Base-by-base conservation (phyloP, 2,329 filamentous ascomycete species). In the Botrytis galanthina region DNA sequence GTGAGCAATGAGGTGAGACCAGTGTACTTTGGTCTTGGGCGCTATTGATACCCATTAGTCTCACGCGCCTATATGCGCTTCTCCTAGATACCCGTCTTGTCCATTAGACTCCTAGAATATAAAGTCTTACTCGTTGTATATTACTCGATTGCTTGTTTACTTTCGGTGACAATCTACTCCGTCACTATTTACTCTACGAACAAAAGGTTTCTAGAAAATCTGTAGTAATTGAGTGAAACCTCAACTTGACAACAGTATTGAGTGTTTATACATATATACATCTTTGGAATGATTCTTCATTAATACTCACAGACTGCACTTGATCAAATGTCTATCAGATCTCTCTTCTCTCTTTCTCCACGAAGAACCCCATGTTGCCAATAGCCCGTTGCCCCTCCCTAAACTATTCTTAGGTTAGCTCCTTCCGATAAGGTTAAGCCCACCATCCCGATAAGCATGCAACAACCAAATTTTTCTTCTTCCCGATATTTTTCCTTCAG, bases 391-490 rank as follows among this genome's bases (percentile, higher is more conserved):
- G n/a, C 66, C 66, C 66, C 66, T 68, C 66, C 35, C 66, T 68
- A 68, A 68, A 68, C 66, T 22, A 68, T 4, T 42, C 46, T 22
- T 7, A 42, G 64, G 18, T 39, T 68, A 68, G 46, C 42, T 9
- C n/a, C 35, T 39, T 68, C 26, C 35, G 32, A 57, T 57, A 57
- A 57, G 51, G 64, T 54, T 54, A 68, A 68, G 64, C 32, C 32
- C 46, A 39, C 64, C 46, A 29, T 54, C 35, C 46, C 46, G 64
- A 68, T 68, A 68, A 68, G 64, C 32, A 68, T 68, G 46, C 20
- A 26, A 18, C 63, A 51, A 39, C 64, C 64, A 68, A 68, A 54
- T 68, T 68, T 66, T 68, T 68, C 66, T 57, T 68, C 64, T 57
- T 68, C 18, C 20, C n/a, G 14, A 29, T 68, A 68, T 57, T 68